Conservation (phyloP, 2,329 filamentous ascomycete species). For the Nannizziopsis barbatae region DNA sequence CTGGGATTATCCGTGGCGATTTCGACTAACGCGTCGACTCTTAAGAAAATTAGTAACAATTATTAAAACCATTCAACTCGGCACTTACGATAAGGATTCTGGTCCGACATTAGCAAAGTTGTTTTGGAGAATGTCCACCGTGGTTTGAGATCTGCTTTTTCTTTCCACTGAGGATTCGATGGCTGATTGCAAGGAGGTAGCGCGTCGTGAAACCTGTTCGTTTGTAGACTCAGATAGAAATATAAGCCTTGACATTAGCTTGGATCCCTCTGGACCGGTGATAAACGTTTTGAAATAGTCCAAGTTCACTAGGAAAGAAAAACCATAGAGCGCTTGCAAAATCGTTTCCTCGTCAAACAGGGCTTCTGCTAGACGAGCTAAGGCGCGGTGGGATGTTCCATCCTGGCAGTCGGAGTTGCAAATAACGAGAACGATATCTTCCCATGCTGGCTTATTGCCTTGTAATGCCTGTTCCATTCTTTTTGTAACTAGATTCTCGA, state of each 20-base stretch:
- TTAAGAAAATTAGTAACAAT: slow-evolving; percentile 17
- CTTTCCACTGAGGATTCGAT: slow-evolving; percentile 30
- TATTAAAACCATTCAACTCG: too few relatives aligned
- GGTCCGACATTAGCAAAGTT: slow-evolving; percentile 38
- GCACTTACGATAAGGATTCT: slow-evolving; percentile 39
- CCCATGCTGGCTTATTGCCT: slow-evolving; percentile 30
- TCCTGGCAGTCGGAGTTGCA: slow-evolving; percentile 28
- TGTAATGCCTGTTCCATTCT: slow-evolving; percentile 28
- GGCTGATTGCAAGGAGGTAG: slow-evolving; percentile 26
- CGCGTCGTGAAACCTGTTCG: slow-evolving; percentile 40
- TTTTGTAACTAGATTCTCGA: slow-evolving; percentile 28
- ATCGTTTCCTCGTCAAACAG: slow-evolving; percentile 31
- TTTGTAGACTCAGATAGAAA: slow-evolving; percentile 43
- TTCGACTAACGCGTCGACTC: slow-evolving; percentile 46
- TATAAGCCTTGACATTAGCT: slow-evolving; percentile 43
- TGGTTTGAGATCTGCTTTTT: slow-evolving; percentile 34
- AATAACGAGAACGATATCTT: slow-evolving; percentile 29
- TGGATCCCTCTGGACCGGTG: slow-evolving; percentile 36
- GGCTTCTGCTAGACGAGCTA: slow-evolving; percentile 31
- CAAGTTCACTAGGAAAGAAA: slow-evolving; percentile 36
- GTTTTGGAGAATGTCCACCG: slow-evolving; percentile 43
- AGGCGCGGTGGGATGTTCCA: slow-evolving; percentile 27
- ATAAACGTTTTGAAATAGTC: slow-evolving; percentile 36
- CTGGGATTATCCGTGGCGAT: slow-evolving; percentile 41
- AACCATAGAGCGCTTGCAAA: slow-evolving; percentile 32